A percentile compares a stretch with the other conserved stretches of the same genome.
phyloP scores from a whole-genome alignment of 2,329 filamentous ascomycete genomes.

The Sclerotinia spermophila region DNA sequence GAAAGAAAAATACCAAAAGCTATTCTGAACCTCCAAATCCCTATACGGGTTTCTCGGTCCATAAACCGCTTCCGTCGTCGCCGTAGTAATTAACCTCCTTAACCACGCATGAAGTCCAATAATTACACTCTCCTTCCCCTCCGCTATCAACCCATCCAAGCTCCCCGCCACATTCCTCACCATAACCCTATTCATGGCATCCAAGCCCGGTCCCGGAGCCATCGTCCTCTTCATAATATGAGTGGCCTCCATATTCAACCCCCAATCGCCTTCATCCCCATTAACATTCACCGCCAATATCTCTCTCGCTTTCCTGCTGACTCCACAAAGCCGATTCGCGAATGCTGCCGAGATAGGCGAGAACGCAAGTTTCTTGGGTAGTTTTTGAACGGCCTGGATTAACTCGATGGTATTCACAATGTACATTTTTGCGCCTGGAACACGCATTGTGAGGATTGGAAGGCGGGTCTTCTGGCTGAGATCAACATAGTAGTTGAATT shows the following conservation, averaged over 20 bases:
- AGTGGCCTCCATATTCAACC: neutral
- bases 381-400: slow-evolving; percentile 41
- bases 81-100: neutral
- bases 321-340: slow-evolving; percentile 12
- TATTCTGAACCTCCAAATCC: neutral
- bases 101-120: slow-evolving; percentile 5
- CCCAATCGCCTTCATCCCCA: slow-evolving; percentile 37
- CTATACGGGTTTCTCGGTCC: slow-evolving; percentile 17
- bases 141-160: neutral
- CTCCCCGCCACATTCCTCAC: neutral
- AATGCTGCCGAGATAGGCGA: slow-evolving; percentile 38
- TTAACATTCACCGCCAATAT: slow-evolving; percentile 37
- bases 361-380: slow-evolving; percentile 40
- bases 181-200: slow-evolving; percentile 13
- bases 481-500: slow-evolving; percentile 21
- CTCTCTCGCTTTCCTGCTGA: slow-evolving; percentile 33
- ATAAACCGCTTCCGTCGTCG: slow-evolving; percentile 15
- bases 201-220: neutral
- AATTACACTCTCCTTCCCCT: neutral
- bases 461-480: slow-evolving; percentile 18
- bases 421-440: slow-evolving; percentile 44
- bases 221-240: neutral
- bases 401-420: slow-evolving; percentile 40
- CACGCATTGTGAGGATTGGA: slow-evolving; percentile 42
- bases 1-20: slow-evolving; percentile 13